Conservation (phyloP, 805 yeast genomes). For the Hanseniaspora lindneri region DNA sequence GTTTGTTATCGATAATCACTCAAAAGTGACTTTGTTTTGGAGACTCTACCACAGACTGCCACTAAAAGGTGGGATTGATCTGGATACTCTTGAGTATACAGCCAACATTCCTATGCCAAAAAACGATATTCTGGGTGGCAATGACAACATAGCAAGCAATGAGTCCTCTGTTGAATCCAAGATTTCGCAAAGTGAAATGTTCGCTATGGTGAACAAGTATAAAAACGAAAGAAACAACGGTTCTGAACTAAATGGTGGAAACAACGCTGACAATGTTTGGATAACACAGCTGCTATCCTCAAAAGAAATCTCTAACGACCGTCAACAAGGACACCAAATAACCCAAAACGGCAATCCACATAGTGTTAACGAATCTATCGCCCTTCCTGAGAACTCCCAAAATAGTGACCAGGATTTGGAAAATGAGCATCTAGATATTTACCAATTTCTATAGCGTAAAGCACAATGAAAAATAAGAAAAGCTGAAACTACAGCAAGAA, state of each 20-base stretch:
- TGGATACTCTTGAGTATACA: conserved; percentile 21
- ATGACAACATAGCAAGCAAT: not conserved
- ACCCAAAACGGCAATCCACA: not conserved
- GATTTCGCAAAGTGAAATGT: not conserved
- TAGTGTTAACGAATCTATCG: no score
- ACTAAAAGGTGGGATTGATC: conserved; percentile 26
- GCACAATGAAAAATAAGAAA: not conserved
- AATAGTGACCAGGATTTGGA: no score
- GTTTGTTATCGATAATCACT: conserved; percentile 16
- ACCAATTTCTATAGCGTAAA: no score
- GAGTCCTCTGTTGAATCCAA: not conserved
- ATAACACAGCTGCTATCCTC: not conserved
- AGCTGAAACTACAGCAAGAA: not conserved
- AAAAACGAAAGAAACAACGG: not conserved
- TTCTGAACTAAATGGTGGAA: no score
- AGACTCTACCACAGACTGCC: conserved; percentile 24
- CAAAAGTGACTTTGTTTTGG: conserved; percentile 26
- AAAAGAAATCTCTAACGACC: no score
- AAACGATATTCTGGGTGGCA: not conserved
- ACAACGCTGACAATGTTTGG: not conserved
- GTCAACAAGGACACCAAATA: no score
- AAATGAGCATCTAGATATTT: no score
- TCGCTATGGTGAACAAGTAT: not conserved
- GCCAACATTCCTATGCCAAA: no score
- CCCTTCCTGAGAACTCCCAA: no score